Conservation (phyloP, 2,329 filamentous ascomycete species). For the Alternaria postmessia region DNA sequence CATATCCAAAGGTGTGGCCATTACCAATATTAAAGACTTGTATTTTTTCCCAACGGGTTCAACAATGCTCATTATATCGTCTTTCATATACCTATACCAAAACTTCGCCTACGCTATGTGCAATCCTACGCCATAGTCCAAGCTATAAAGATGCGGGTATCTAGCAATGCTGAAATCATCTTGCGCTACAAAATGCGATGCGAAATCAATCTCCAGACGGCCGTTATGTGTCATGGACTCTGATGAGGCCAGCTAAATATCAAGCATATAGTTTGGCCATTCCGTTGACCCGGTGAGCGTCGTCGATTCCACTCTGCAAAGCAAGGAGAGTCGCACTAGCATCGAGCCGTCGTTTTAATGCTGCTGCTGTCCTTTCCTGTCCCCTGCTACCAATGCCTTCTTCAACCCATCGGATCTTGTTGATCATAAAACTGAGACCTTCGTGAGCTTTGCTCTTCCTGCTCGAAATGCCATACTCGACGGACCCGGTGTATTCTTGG, state of each 20-base stretch:
- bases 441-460: conserved; percentile 84
- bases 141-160: conserved; percentile 49
- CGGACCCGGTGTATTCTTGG: conserved; percentile 76
- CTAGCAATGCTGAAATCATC: conserved; percentile 48
- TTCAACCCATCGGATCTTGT: conserved; percentile 83
- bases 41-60: neutral
- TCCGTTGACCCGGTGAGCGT: conserved; percentile 32
- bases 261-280: conserved; percentile 41
- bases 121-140: conserved; percentile 20
- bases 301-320: conserved; percentile 40
- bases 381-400: conserved; percentile 64
- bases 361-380: conserved; percentile 49
- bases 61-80: conserved; percentile 11
- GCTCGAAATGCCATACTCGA: conserved; percentile 82
- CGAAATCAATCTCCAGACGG: conserved; percentile 17
- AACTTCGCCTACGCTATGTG: conserved; percentile 16
- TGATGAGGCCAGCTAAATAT: conserved; percentile 11
- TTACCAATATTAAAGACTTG: neutral
- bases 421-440: conserved; percentile 87
- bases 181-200: conserved; percentile 31
- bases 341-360: conserved; percentile 48
- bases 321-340: conserved; percentile 47
- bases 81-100: conserved; percentile 3
- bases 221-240: conserved; percentile 22
- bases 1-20: neutral